Evolutionary conservation across 495 filamentous ascomycete genomes (phyloP), one percentile per base, ranked within the genome.

Genomic region (Rhizodiscina lignyota): DNA sequence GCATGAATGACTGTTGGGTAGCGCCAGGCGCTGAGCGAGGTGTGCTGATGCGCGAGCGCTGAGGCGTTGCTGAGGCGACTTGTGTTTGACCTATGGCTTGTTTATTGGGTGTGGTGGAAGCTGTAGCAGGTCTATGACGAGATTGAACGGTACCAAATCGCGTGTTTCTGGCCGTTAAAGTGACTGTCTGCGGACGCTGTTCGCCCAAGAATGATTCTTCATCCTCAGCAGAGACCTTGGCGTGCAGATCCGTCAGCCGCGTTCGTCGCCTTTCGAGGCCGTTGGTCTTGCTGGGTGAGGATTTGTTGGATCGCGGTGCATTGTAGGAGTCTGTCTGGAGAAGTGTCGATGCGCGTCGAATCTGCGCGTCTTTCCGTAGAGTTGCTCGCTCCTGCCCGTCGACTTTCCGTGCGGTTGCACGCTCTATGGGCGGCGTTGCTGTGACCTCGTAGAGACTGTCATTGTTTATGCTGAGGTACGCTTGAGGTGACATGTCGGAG

Each of bases 1-100:
- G 66, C 33, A 72, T 58, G 50, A 79, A 77, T 1, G 34, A 18
- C 37, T 21, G 38, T n/a, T n/a, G 18, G 10, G 18, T 13, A 12
- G 13, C 21, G 13, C 24, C 11, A n/a, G n/a, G n/a, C n/a, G n/a
- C n/a, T n/a, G n/a, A n/a, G n/a, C n/a, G n/a, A n/a, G n/a, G n/a
- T n/a, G n/a, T n/a, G n/a, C n/a, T n/a, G n/a, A n/a, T n/a, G n/a
- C n/a, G n/a, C n/a, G n/a, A n/a, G n/a, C n/a, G n/a, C n/a, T n/a
- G n/a, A n/a, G n/a, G n/a, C n/a, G n/a, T n/a, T n/a, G n/a, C n/a
- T n/a, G n/a, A n/a, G n/a, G n/a, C n/a, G n/a, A n/a, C n/a, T n/a
- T n/a, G n/a, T n/a, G n/a, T n/a, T n/a, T n/a, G n/a, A n/a, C n/a
- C n/a, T n/a, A n/a, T n/a, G n/a, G n/a, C n/a, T n/a, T n/a, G n/a